Conservation (phyloP, 495 filamentous ascomycete species). For the Hypoxylon rickii region DNA sequence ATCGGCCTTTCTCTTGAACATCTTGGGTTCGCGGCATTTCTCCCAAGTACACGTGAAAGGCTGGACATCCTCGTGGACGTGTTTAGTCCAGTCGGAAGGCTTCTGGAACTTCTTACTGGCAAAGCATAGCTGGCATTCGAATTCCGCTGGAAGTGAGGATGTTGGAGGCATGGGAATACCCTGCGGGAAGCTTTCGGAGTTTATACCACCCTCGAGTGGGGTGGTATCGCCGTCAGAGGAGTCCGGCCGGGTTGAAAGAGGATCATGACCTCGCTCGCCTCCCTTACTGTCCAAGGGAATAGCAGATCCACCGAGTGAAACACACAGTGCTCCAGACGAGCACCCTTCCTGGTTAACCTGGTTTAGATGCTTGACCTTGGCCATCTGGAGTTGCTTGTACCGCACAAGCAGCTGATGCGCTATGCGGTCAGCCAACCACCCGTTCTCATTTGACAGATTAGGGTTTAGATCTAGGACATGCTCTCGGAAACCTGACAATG, state of each 20-base stretch:
- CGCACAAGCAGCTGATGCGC: constrained; percentile 77
- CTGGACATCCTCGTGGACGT: constrained; percentile 93
- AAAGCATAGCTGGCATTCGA: constrained; percentile 93
- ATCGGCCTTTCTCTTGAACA: constrained; percentile 96
- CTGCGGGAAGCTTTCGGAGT: constrained; percentile 69
- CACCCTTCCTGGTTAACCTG: constrained; percentile 61
- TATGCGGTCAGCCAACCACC: constrained; percentile 79
- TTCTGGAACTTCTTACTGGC: constrained; percentile 88
- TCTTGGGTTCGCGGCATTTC: constrained; percentile 83
- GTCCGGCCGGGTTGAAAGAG: constrained; percentile 51
- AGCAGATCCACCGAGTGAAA: constrained; percentile 62
- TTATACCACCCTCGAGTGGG: constrained; percentile 67
- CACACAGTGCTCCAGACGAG: constrained; percentile 63
- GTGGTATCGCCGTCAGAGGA: constrained; percentile 67
- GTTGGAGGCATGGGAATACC: constrained; percentile 87
- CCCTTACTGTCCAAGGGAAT: constrained; percentile 49
- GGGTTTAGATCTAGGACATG: constrained; percentile 78
- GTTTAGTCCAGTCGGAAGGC: constrained; percentile 98
- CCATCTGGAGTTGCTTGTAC: constrained; percentile 77
- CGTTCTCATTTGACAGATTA: constrained; percentile 54
- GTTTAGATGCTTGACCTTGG: constrained; percentile 70
- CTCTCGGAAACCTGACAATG: constrained; percentile 72
- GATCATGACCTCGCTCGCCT: constrained; percentile 44
- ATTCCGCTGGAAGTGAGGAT: constrained; percentile 77
- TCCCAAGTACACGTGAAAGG: constrained; percentile 95